A percentile compares a stretch with the other conserved stretches of the same genome.
Conservation (phyloP, 176 grass and related monocot genomes). For the Hordeum marinum region DNA sequence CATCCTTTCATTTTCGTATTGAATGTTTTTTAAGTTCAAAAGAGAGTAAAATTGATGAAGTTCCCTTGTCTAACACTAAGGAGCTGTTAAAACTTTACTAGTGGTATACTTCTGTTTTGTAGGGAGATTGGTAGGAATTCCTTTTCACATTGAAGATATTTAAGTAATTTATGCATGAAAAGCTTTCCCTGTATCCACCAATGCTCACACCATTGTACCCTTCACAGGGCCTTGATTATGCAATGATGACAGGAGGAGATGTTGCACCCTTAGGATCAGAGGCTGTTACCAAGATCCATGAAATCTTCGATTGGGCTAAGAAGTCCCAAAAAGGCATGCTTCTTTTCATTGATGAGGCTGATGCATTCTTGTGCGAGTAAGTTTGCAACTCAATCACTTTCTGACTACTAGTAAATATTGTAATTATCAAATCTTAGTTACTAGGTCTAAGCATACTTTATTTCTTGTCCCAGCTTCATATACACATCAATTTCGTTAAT, state of each 20-base stretch:
- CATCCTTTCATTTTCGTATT: not conserved
- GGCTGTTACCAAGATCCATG: conserved; percentile 96
- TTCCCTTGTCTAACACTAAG: not conserved
- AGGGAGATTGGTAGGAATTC: not conserved
- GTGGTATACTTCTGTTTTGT: not conserved
- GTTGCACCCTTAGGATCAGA: conserved; percentile 80
- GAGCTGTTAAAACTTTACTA: not conserved
- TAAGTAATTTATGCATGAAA: not conserved
- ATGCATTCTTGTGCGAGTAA: conserved; percentile 98
- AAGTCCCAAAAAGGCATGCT: conserved; percentile 81
- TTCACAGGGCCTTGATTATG: conserved; percentile 80
- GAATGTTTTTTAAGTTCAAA: not conserved
- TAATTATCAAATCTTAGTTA: not conserved
- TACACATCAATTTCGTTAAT: conserved; percentile 8
- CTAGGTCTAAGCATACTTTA: not conserved
- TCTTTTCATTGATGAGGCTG: conserved; percentile 94
- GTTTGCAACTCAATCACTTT: conserved; percentile 20
- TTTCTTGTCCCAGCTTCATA: not conserved
- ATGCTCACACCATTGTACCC: not conserved
- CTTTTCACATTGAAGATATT: conserved; percentile 22
- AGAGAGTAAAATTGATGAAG: not conserved
- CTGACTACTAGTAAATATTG: not conserved
- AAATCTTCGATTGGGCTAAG: conserved; percentile 97
- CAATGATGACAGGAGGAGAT: conserved; percentile 98
- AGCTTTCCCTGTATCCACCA: not conserved